Evolutionary conservation across 139 green algal genomes (phyloP).

Genomic region (Asterochloris sp.): DNA sequence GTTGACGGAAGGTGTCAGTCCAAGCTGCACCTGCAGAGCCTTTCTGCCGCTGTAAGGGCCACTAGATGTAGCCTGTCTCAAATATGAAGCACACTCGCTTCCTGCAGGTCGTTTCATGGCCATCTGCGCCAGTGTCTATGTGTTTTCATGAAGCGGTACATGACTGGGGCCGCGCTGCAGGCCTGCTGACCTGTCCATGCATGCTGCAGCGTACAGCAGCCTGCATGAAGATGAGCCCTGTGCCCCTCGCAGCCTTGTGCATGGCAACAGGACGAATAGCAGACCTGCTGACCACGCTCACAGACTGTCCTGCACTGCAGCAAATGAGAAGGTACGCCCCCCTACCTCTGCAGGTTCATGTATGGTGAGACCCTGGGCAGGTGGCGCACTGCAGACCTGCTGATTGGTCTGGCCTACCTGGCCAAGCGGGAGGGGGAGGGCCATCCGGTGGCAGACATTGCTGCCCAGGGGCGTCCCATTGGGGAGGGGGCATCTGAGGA

Average conservation of each 20-base stretch:
- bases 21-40: no score
- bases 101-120: no score
- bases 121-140: no score
- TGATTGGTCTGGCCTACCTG: conserved; percentile 81
- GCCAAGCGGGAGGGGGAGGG: conserved; percentile 37
- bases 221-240: background rate
- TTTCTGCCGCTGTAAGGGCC: no score
- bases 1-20: background rate
- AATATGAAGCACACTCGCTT: no score
- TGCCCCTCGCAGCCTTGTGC: background rate
- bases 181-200: background rate
- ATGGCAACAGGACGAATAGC: background rate
- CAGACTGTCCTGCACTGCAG: background rate
- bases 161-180: background rate
- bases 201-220: background rate
- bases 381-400: conserved; percentile 78
- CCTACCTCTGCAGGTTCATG: conserved; percentile 46
- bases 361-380: conserved; percentile 71
- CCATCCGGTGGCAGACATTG: conserved; percentile 65
- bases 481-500: conserved; percentile 1
- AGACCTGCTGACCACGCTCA: background rate
- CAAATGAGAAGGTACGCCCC: background rate
- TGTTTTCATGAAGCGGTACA: no score
- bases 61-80: no score
- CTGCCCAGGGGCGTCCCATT: conserved; percentile 22